phyloP scores from a whole-genome alignment of 495 filamentous ascomycete species.

The Aspergillus heteromorphus region DNA sequence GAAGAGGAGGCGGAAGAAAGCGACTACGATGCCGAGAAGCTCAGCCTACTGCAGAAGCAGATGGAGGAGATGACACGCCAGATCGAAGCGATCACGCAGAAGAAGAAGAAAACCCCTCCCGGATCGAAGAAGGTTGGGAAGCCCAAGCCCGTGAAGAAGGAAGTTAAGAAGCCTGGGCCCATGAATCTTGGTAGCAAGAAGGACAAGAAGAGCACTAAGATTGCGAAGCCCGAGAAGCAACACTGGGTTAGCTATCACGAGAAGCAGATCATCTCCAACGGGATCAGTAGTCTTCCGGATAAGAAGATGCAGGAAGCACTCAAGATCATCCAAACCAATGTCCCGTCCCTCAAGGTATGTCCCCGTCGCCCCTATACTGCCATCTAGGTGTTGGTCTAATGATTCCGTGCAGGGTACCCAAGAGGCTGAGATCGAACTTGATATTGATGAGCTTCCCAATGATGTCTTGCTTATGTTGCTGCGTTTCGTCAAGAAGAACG shows the following conservation, averaged over 20 bases:
- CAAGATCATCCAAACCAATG: conserved; percentile 85
- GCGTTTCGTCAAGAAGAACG: conserved; percentile 65
- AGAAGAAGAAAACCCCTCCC: conserved; percentile 63
- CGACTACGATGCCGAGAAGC: conserved; percentile 61
- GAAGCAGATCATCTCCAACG: conserved; percentile 80
- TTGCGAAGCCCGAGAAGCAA: conserved; percentile 41
- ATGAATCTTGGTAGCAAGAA: conserved; percentile 49
- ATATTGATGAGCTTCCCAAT: conserved; percentile 78
- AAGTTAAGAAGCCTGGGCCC: conserved; percentile 42
- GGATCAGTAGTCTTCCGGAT: conserved; percentile 69
- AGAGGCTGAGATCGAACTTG: conserved; percentile 83
- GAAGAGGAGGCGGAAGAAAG: conserved; percentile 66
- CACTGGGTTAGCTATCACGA: conserved; percentile 63
- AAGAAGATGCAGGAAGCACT: conserved; percentile 71
- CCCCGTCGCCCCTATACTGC: background rate
- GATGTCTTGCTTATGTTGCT: conserved; percentile 71
- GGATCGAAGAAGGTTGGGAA: conserved; percentile 50
- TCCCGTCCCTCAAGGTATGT: conserved; percentile 65
- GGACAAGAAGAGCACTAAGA: conserved; percentile 45
- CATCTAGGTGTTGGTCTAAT: conserved; percentile 15
- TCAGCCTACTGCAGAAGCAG: conserved; percentile 61
- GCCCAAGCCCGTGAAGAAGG: conserved; percentile 53
- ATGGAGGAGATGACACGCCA: conserved; percentile 56
- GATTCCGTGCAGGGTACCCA: conserved; percentile 50
- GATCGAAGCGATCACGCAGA: conserved; percentile 46